Base-by-base conservation (phyloP, 2,329 filamentous ascomycete species). In the Daldinia eschscholtzii region DNA sequence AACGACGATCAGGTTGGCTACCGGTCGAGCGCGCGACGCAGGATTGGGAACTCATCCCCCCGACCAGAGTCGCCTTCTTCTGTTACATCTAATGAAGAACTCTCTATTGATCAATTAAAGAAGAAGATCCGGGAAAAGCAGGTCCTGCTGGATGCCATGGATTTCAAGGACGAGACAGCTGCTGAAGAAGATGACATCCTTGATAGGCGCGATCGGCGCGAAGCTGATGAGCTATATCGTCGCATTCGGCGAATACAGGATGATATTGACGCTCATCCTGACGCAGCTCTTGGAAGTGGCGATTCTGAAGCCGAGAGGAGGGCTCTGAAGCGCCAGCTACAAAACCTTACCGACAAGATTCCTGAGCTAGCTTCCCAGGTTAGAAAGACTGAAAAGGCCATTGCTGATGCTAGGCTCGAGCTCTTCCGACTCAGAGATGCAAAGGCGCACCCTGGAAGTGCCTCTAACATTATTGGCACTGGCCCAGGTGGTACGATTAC, bases 91-190 rank as follows among this genome's bases (percentile, higher is more conserved):
- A 91, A 89, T 57, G 95, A 98, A 46, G 96, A 98, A 15, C 79
- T 97, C 73, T 91, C 89, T 4, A 80, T 97, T 30, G 95, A 98
- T 30, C 94, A 98, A 79, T 83, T 99, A 65, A 91, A 89, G 74
- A 99, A 99, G 84, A 93, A 93, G 79, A 93, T 99, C 67, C 91
- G 91, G 64, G 96, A 99, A 84, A 96, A 97, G 81, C 93, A 98
- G 80, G 91, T 99, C 46, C 85, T 99, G 70, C 85, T 99, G 13
- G 95, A 99, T 80, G 96, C 96, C 0, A 95, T 98, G 82, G 96
- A 99, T 78, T 98, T 98, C 80, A 92, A 93, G 70, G 96, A 98
- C 74, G 95, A 98, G 82, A 93, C 93, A 77, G 89, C 91, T 41
- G 88, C 89, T 3, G 96, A 99, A 75, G 93, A 98, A 77, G 95